Evolutionary conservation across 371 early-diverging fungal species (phyloP).

Genomic region (Blyttiomyces sp.): DNA sequence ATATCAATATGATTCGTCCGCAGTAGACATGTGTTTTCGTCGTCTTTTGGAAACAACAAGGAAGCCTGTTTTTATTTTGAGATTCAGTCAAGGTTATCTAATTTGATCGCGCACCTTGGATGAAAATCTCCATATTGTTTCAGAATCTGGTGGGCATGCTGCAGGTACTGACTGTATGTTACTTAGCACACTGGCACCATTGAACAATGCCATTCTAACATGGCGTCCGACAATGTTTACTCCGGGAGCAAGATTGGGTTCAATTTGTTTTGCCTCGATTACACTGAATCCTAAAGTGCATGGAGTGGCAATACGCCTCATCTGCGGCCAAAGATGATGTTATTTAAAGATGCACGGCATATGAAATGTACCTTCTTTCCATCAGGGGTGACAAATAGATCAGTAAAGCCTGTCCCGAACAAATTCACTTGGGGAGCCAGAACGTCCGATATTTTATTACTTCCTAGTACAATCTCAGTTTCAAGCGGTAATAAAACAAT

Average conservation of each 20-base stretch:
- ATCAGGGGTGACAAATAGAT: too few relatives aligned
- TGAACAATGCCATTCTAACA: slow-evolving; percentile 44
- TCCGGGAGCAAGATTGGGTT: slow-evolving; percentile 4
- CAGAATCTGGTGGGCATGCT: slow-evolving; percentile 15
- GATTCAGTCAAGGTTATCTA: neutral
- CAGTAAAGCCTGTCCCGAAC: too few relatives aligned
- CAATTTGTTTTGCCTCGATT: slow-evolving; percentile 30
- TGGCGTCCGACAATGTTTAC: slow-evolving; percentile 32
- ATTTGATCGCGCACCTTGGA: slow-evolving; percentile 22
- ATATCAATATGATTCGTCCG: slow-evolving; percentile 36
- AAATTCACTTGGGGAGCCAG: too few relatives aligned
- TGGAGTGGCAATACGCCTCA: too few relatives aligned
- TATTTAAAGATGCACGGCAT: too few relatives aligned
- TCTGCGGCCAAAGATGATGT: too few relatives aligned
- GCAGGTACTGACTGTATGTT: slow-evolving; percentile 44
- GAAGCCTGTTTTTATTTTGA: slow-evolving; percentile 37
- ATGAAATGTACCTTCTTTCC: too few relatives aligned
- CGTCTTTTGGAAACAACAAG: slow-evolving; percentile 42
- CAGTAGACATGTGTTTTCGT: slow-evolving; percentile 44
- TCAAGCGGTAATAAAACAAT: too few relatives aligned
- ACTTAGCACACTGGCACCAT: slow-evolving; percentile 30
- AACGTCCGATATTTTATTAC: too few relatives aligned
- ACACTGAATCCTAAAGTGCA: slow-evolving; percentile 39
- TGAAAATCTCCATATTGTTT: slow-evolving; percentile 36
- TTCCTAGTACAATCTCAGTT: too few relatives aligned